These are phyloP conservation scores for Termitomyces titanicus DNA, from an alignment of 768 basidiomycete species.

Conservation along the genomic window DNA sequence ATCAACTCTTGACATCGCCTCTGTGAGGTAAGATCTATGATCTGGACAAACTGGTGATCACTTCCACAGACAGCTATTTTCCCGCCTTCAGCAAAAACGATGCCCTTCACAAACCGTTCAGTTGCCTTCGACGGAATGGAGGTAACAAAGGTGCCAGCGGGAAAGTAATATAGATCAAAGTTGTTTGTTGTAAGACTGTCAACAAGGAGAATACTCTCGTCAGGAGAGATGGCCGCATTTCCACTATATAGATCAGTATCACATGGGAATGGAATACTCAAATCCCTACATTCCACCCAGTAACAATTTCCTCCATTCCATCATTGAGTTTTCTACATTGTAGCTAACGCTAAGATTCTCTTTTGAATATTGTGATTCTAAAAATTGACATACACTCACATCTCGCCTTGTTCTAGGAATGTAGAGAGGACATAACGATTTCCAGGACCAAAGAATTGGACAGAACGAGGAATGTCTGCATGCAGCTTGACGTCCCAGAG, in stretches of 20 bases:
- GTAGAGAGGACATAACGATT: neutral
- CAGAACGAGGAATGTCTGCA: neutral
- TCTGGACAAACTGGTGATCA: neutral
- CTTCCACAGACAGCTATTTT: constrained; percentile 6
- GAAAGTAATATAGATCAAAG: constrained; percentile 5
- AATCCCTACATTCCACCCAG: no score
- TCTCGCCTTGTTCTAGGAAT: neutral
- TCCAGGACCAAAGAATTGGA: neutral
- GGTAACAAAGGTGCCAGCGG: neutral
- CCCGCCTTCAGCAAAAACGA: constrained; percentile 3
- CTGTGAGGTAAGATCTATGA: constrained; percentile 4
- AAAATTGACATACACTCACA: constrained; percentile 6
- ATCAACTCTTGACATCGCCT: neutral
- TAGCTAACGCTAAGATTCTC: no score
- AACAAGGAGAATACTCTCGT: constrained; percentile 6
- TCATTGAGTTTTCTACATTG: no score
- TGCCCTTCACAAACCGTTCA: constrained; percentile 1
- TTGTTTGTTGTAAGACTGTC: constrained; percentile 8
- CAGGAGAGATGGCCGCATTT: constrained; percentile 6
- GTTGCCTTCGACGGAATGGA: neutral
- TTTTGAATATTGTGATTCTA: no score
- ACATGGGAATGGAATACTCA: no score
- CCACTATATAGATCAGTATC: neutral
- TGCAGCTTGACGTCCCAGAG: neutral
- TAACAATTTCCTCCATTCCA: no score